Conservation (phyloP, 1,139 yeast genomes). For the Suhomyces terraborum region DNA sequence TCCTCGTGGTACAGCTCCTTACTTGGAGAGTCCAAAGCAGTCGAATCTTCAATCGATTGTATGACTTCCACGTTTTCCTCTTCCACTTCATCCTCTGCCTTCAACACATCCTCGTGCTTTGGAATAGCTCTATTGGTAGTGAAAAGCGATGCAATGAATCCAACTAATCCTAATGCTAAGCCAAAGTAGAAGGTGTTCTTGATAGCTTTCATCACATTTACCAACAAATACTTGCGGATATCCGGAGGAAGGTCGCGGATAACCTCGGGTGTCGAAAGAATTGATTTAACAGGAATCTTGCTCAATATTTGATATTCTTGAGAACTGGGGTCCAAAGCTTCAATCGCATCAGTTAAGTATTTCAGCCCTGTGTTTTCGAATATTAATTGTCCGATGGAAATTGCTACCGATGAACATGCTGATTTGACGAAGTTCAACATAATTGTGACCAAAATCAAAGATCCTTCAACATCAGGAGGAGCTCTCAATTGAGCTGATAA, state of each 20-base stretch:
- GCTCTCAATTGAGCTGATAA: conserved; percentile 57
- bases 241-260: conserved; percentile 29
- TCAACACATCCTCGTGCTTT: conserved; percentile 28
- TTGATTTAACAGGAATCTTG: conserved; percentile 20
- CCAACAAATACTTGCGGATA: conserved; percentile 26
- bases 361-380: conserved; percentile 33
- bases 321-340: conserved; percentile 19
- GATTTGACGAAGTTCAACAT: conserved; percentile 50
- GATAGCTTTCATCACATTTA: conserved; percentile 40
- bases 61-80: background rate
- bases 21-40: background rate
- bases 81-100: conserved; percentile 18
- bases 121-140: conserved; percentile 45
- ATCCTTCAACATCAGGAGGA: conserved; percentile 51
- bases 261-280: conserved; percentile 34
- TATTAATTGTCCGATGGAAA: conserved; percentile 50
- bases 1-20: background rate
- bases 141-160: conserved; percentile 22
- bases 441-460: conserved; percentile 52
- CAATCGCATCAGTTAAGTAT: conserved; percentile 24
- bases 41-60: background rate
- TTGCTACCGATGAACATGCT: conserved; percentile 52
- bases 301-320: conserved; percentile 21
- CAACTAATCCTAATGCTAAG: conserved; percentile 35
- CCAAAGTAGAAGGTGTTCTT: conserved; percentile 44